Evolutionary conservation across 345 rosid genomes (phyloP).

Genomic region (Raphanus raphanistrum): DNA sequence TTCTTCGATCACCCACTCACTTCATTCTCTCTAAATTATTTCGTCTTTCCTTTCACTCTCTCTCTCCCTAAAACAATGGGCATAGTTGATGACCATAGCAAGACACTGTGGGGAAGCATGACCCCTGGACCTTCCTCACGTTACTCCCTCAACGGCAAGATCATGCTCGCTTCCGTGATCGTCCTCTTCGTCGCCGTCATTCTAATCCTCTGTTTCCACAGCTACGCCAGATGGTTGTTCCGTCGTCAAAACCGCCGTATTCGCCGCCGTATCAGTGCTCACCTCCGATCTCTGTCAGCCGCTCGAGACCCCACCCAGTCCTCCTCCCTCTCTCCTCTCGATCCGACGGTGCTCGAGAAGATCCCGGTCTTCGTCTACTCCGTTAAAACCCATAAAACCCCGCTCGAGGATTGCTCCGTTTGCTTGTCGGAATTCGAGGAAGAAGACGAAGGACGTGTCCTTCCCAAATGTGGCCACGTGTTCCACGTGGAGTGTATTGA

Average conservation of each 20-base stretch:
- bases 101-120: slow-evolving; percentile 21
- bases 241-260: slow-evolving; percentile 45
- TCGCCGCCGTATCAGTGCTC: slow-evolving; percentile 42
- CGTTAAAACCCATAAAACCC: slow-evolving; percentile 26
- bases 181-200: slow-evolving; percentile 55
- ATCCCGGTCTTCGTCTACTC: slow-evolving; percentile 57
- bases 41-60: not conserved
- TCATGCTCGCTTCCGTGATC: slow-evolving; percentile 55
- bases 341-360: slow-evolving; percentile 46
- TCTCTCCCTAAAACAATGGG: slow-evolving; percentile 24
- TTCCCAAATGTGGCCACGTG: slow-evolving; percentile 70
- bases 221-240: slow-evolving; percentile 55
- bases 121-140: slow-evolving; percentile 12
- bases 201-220: slow-evolving; percentile 58
- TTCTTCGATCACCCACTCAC: slow-evolving; percentile 16
- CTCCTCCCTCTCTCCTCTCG: slow-evolving; percentile 47
- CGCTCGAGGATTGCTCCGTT: slow-evolving; percentile 56
- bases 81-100: not conserved
- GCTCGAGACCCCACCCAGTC: slow-evolving; percentile 18
- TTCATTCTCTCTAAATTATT: slow-evolving; percentile 6
- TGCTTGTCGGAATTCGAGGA: slow-evolving; percentile 77
- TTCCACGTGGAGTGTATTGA: slow-evolving; percentile 89
- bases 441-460: slow-evolving; percentile 62
- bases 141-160: slow-evolving; percentile 56
- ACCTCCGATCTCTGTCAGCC: slow-evolving; percentile 40